Evolutionary conservation across 108 stramenopile genomes (phyloP), one percentile per base, ranked within the genome.

Genomic region (Skeletonema menzelii): DNA sequence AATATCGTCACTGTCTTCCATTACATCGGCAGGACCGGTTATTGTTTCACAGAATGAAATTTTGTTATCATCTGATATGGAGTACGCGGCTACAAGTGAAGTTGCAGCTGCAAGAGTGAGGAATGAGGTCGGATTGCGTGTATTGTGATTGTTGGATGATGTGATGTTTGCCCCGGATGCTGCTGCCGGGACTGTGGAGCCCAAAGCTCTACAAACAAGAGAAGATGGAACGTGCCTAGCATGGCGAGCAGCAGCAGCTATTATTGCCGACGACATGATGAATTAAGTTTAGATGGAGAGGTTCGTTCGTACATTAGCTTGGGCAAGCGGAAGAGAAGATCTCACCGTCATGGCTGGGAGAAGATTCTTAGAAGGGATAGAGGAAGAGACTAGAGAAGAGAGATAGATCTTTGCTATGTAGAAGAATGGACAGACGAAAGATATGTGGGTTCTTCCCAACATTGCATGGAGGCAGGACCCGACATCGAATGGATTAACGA

Each of bases 11-110:
- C 49, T 56, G 38, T 79, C 78, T 56, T 79, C 78, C 14, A 13
- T 63, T 68, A 73, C 72, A 34, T 73, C 79, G 38, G 77, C 77
- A 27, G 55, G 65, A 15, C 57, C 73, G 7, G 27, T 31, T 12
- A 32, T 11, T 26, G 55, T n/a, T 4, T 59, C 31, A 24, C 59
- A 60, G 28, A 7, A 35, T 8, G 59, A 8, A 8, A 19, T 31
- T 14, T 30, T 60, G 17, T 20, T 31, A 60, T 30, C 28, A 8
- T 11, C 34, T 60, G 19, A 35, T 19, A 60, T 31, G 11, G 37
- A 34, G 35, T 10, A 19, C 0, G 59, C 59, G 1, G 59, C 59
- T 60, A 27, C 59, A 2, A 60, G 4, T 5, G 59, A 60, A 31
- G 59, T 35, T 60, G 30, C 59, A 31, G 59, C 17, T 17, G 59